Evolutionary conservation across 2,329 filamentous ascomycete genomes (phyloP), one percentile per base, ranked within the genome.

Genomic region (Fusarium pseudonygamai): DNA sequence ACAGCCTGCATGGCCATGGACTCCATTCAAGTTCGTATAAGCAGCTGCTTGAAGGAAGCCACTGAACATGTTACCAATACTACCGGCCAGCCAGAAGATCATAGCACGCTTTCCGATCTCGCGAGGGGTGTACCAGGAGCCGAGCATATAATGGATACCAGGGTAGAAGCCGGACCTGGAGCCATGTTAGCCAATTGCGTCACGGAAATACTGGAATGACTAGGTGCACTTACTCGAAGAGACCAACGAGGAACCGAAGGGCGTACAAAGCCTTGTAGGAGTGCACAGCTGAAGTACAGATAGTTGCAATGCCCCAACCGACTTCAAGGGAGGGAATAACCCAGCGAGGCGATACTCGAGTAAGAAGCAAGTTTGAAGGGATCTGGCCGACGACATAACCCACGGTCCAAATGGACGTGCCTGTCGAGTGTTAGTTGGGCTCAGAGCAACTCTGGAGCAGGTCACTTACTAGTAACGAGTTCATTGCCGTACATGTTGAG

Each of bases 91-190:
- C 69, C 69, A 76, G 26, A 76, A 76, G 20, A 77, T 57, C 61
- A 43, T 75, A 55, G 49, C 64, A 40, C 15, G 73, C 69, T 75
- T 75, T 28, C 72, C 72, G 5, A 77, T 75, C 18, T 77, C 74
- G 22, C 67, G 58, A 3, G 72, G 72, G 2, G 72, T 77, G 16
- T 76, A 76, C 75, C 75, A 76, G 0, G 74, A 76, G n/a, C 74
- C 75, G 4, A 76, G 52, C 60, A 77, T 55, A 18, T 76, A 76
- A 7, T 73, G 72, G 11, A 76, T 76, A 16, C n/a, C 82, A 20
- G 83, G 88, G 82, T 86, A 88, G 3, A 87, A 81, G 0, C 85
- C 85, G 0, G 85, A 82, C 69, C 88, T 88, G 64, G 84, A 86
- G 0, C 80, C 77, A 20, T 81, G 76, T 26, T 71, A 71, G 37